These are phyloP conservation scores for Hemisphaericaspora subhashii DNA, from an alignment of 1,139 yeast species.

Conservation along the genomic window DNA sequence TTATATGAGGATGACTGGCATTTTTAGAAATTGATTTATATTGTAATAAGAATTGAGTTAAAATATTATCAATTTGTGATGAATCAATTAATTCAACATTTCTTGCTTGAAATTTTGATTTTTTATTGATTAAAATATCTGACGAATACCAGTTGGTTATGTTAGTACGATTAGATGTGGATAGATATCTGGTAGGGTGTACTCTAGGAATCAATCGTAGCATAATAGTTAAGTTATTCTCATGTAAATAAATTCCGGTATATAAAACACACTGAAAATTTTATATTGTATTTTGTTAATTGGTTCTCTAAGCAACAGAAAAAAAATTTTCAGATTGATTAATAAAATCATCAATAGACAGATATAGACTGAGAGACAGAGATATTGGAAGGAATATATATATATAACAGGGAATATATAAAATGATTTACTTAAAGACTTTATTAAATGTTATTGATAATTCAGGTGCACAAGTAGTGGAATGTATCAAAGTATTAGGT, in stretches of 20 bases:
- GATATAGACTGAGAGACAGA: not conserved
- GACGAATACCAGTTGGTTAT: slow-evolving; percentile 31
- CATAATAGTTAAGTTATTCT: too few relatives aligned
- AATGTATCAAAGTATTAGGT: slow-evolving; percentile 91
- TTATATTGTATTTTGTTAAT: too few relatives aligned
- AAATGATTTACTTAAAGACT: slow-evolving; percentile 91
- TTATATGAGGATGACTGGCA: slow-evolving; percentile 67
- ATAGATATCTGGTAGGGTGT: not conserved
- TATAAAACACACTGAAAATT: not conserved
- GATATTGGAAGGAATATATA: too few relatives aligned
- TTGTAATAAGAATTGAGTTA: slow-evolving; percentile 35
- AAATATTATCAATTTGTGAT: slow-evolving; percentile 37
- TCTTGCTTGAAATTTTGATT: slow-evolving; percentile 65
- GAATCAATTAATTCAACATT: slow-evolving; percentile 37
- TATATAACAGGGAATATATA: too few relatives aligned
- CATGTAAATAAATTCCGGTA: slow-evolving; percentile 2
- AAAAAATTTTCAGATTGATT: not conserved
- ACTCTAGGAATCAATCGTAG: not conserved
- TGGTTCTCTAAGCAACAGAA: too few relatives aligned
- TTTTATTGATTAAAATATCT: slow-evolving; percentile 37
- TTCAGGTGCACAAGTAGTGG: slow-evolving; percentile 93
- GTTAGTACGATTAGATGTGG: too few relatives aligned
- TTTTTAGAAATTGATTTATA: slow-evolving; percentile 44
- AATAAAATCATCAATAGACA: not conserved
- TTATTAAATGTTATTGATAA: slow-evolving; percentile 88